These are phyloP conservation scores for Metschnikowia lochheadii DNA, from an alignment of 805 yeast genomes.

Conservation along the genomic window DNA sequence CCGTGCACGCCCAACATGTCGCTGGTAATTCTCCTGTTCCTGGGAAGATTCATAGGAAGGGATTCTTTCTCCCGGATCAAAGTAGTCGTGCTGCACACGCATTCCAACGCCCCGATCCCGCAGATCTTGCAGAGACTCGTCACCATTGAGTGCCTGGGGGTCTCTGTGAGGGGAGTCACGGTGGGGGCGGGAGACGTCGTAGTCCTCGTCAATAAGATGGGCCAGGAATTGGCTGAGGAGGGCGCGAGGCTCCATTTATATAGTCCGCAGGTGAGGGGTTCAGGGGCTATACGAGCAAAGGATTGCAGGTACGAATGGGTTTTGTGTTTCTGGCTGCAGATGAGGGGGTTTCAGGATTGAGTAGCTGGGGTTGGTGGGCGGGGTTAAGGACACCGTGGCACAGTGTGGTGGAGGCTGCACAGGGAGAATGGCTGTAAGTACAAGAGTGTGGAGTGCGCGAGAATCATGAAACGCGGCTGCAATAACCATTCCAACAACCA, in stretches of 20 bases:
- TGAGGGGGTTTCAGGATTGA: too few species aligned
- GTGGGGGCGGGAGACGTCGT: conserved; percentile 4
- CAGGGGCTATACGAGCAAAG: not conserved
- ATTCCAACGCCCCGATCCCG: conserved; percentile 5
- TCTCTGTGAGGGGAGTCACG: conserved; percentile 4
- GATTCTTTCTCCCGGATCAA: conserved; percentile 33
- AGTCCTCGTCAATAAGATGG: conserved; percentile 13
- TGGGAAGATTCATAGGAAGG: conserved; percentile 43
- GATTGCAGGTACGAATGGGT: not conserved
- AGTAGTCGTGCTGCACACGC: conserved; percentile 14
- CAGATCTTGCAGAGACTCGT: not conserved
- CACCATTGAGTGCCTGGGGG: not conserved
- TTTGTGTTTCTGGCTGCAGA: too few species aligned
- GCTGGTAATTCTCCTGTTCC: conserved; percentile 18
- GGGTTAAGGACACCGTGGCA: not conserved
- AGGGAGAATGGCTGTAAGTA: not conserved
- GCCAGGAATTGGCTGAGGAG: conserved; percentile 9
- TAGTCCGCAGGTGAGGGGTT: not conserved
- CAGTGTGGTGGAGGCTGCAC: not conserved
- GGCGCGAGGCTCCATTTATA: conserved; percentile 4
- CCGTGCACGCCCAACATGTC: conserved; percentile 7
- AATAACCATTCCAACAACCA: not conserved
- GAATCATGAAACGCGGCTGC: conserved; percentile 1
- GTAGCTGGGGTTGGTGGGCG: not conserved
- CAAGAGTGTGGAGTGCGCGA: not conserved